phyloP scores from a whole-genome alignment of 768 basidiomycete genomes.

The Termitomyces bulborhizus region DNA sequence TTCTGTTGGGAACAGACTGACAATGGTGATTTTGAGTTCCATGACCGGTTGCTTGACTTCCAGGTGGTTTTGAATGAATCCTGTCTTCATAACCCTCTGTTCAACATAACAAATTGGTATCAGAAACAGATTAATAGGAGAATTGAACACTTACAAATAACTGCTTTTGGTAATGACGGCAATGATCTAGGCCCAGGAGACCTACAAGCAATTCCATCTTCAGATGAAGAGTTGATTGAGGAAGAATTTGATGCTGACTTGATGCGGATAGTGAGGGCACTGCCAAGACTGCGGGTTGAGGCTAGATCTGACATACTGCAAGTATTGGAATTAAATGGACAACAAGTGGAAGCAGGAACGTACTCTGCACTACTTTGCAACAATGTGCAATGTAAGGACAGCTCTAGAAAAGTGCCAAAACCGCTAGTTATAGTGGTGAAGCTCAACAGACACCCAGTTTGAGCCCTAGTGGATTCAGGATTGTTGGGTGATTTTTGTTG shows the following conservation, averaged over 20 bases:
- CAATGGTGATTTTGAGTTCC: background rate
- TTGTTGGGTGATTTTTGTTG: no score
- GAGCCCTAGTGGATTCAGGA: no score
- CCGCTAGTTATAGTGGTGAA: background rate
- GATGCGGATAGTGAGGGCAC: background rate
- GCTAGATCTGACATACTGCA: background rate
- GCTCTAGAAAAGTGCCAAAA: no score
- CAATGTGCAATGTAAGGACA: background rate
- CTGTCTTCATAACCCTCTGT: background rate
- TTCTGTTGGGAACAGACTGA: background rate
- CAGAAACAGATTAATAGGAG: background rate
- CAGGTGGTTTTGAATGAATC: background rate
- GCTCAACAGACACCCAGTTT: background rate
- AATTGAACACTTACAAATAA: background rate
- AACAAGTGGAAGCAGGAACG: background rate
- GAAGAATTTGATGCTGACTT: background rate
- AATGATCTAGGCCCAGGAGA: background rate
- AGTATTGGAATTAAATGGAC: background rate
- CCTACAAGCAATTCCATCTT: no score
- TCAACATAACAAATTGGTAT: background rate
- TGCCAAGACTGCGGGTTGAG: fast-evolving
- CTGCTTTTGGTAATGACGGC: background rate
- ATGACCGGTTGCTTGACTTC: background rate
- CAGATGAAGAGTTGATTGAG: no score
- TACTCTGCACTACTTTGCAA: background rate